Base-by-base conservation (phyloP, 257 asterid genomes). In the Salvia splendens region DNA sequence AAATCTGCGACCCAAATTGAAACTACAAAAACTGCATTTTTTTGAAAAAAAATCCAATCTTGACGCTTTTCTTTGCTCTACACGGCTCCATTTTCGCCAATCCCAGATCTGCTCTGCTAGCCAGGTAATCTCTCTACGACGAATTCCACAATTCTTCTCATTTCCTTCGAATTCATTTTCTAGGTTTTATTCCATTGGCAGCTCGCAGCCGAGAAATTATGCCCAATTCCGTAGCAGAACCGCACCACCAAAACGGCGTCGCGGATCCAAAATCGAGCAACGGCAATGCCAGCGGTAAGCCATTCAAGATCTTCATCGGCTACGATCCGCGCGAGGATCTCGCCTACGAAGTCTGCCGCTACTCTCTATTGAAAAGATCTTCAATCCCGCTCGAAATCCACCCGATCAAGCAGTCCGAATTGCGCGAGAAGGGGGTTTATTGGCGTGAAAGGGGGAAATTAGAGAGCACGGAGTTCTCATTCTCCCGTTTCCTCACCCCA, bases 381-480 rank as follows among this genome's bases (percentile, higher is more conserved):
- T 86, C 97, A 53, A 83, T 88, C 73, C 95, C 96, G 1, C 60
- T 87, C 60, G 93, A 89, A 65, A 74, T 87, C 46, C 8, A 35
- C 47, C 89, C 96, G 70, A 85, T 89, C 36, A 89, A 87, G 79
- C 97, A 89, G 74, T 81, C 85, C 0, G 93, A 89, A 51, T 61
- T 85, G 65, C 83, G 93, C n/a, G 73, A 77, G 24, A 83, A 67
- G 24, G 93, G 91, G 6, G 30, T 81, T 0, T 87, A 89, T 58
- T 84, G 95, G 95, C 85, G 95, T 2, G 89, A 85, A 53, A 87
- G 96, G 46, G 91, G 91, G 11, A 85, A 82, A 61, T 15, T 87
- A 4, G 95, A 89, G 83, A 87, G 95, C 80, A 87, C 95, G 2
- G 97, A 89, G 79, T 89, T 87, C 40, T 89, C 95, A 0, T 87